These are phyloP conservation scores for Fragaria nilgerrensis DNA, from an alignment of 306 rosid species.

Conservation along the genomic window DNA sequence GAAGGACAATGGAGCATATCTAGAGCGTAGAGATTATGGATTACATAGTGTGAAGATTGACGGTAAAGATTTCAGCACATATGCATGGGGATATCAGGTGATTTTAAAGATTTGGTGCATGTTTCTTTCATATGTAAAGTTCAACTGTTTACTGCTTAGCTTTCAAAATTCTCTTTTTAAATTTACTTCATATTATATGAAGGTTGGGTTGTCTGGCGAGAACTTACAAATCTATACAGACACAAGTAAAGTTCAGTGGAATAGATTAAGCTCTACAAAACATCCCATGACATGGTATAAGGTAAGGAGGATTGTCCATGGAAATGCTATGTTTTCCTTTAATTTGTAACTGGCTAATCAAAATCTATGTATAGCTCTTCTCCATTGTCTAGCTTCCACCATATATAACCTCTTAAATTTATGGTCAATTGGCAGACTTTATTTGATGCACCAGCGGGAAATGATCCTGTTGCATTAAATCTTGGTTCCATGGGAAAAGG, in stretches of 20 bases:
- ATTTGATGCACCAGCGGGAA: slow-evolving; percentile 67
- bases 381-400: background rate
- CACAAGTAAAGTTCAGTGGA: slow-evolving; percentile 56
- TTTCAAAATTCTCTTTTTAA: no score
- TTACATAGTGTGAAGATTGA: slow-evolving; percentile 42
- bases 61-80: slow-evolving; percentile 42
- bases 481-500: slow-evolving; percentile 96
- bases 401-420: slow-evolving; percentile 3
- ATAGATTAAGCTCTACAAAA: slow-evolving; percentile 29
- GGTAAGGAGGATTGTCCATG: slow-evolving; percentile 38
- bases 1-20: slow-evolving; percentile 73
- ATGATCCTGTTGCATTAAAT: slow-evolving; percentile 62
- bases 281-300: slow-evolving; percentile 78
- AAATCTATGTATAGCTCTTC: background rate
- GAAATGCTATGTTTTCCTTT: background rate
- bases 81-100: slow-evolving; percentile 82
- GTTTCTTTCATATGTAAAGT: background rate
- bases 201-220: slow-evolving; percentile 91
- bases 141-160: background rate
- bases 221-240: slow-evolving; percentile 45
- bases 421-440: slow-evolving; percentile 41
- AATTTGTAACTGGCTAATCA: background rate
- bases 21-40: slow-evolving; percentile 66
- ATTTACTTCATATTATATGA: background rate
- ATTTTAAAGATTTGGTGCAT: background rate